Conservation (phyloP, 2,329 filamentous ascomycete genomes). For the Drechslerella coelobrocha region DNA sequence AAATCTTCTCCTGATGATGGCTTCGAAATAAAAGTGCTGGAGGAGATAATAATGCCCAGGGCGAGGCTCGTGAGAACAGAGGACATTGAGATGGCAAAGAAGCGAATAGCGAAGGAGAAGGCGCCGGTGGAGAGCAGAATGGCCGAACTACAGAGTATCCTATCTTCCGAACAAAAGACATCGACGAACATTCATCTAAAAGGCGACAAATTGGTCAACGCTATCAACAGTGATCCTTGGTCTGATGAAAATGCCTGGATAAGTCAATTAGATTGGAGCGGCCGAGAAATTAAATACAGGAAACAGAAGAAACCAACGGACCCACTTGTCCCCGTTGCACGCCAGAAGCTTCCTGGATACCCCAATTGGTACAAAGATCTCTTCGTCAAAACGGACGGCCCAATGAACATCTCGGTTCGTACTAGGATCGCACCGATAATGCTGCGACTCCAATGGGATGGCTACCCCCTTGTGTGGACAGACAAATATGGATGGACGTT, state of each 20-base stretch:
- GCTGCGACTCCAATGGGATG: constrained; percentile 85
- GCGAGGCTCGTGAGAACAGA: not conserved
- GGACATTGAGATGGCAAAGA: not conserved
- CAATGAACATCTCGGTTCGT: constrained; percentile 81
- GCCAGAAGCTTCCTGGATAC: constrained; percentile 94
- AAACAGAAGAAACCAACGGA: constrained; percentile 74
- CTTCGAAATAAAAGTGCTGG: not conserved
- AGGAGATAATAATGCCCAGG: not conserved
- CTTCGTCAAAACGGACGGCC: constrained; percentile 71
- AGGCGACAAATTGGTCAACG: constrained; percentile 48
- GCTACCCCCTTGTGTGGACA: constrained; percentile 88
- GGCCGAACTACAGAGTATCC: not conserved
- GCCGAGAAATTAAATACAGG: constrained; percentile 86
- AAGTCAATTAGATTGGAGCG: constrained; percentile 91
- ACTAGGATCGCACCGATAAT: constrained; percentile 86
- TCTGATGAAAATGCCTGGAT: constrained; percentile 67
- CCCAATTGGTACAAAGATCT: constrained; percentile 96
- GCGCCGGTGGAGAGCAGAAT: not conserved
- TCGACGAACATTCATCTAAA: not conserved
- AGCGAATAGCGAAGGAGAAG: not conserved
- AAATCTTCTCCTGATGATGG: constrained; percentile 2
- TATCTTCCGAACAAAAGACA: not conserved
- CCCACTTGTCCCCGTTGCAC: constrained; percentile 62
- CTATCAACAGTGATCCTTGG: constrained; percentile 75
- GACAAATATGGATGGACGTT: constrained; percentile 94